Conservation (phyloP, 179 eudicot genomes). For the Nepenthes alata region DNA sequence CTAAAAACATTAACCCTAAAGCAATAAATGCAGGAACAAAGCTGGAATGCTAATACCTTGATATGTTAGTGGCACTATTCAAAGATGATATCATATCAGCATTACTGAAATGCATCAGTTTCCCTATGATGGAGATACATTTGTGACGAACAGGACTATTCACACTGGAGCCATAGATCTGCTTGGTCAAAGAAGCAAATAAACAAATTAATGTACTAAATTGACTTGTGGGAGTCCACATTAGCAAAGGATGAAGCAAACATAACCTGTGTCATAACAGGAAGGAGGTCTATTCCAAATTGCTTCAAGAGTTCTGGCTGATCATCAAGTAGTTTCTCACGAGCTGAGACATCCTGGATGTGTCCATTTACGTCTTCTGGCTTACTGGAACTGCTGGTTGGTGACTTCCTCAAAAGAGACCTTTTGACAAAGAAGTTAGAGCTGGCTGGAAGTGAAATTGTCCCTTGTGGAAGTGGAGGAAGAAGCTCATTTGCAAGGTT, state of each 20-base stretch:
- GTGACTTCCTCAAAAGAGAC: conserved; percentile 45
- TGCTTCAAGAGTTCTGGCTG: conserved; percentile 92
- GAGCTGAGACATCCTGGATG: conserved; percentile 51
- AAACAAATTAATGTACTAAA: neutral
- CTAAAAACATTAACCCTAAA: neutral
- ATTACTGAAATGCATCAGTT: conserved; percentile 88
- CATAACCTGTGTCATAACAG: conserved; percentile 79
- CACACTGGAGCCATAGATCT: conserved; percentile 96
- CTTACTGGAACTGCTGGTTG: conserved; percentile 37
- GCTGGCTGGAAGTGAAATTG: conserved; percentile 67
- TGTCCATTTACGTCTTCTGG: conserved; percentile 53
- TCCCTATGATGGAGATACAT: conserved; percentile 87
- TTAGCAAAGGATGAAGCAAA: neutral
- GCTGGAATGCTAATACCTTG: conserved; percentile 43
- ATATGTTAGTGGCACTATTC: conserved; percentile 54
- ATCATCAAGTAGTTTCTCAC: conserved; percentile 63
- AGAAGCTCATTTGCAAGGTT: conserved; percentile 98
- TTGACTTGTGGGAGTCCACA: neutral
- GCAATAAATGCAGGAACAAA: neutral
- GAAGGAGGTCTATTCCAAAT: conserved; percentile 88
- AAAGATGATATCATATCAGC: conserved; percentile 72
- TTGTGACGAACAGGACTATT: conserved; percentile 95
- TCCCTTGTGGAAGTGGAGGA: conserved; percentile 93
- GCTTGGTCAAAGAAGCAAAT: conserved; percentile 11
- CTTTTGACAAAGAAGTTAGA: conserved; percentile 51